Conservation (phyloP, 306 rosid species). For the Pyrus betulifolia region DNA sequence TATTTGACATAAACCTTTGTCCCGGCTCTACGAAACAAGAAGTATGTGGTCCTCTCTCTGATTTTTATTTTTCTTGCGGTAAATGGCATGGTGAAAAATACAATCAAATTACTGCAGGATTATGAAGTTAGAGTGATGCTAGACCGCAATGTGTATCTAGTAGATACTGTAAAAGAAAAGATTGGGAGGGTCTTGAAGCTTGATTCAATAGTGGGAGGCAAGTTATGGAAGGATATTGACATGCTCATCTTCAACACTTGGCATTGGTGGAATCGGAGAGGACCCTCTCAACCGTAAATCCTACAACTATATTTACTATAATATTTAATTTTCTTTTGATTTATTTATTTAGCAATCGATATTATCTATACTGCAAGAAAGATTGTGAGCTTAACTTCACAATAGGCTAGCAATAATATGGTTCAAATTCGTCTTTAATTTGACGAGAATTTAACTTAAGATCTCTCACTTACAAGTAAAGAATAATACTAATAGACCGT, state of each 20-base stretch:
- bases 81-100: background rate
- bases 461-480: too few relatives aligned
- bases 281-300: conserved; percentile 87
- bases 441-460: too few relatives aligned
- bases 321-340: background rate
- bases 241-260: conserved; percentile 89
- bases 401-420: too few relatives aligned
- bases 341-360: too few relatives aligned
- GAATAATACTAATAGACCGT: accelerated
- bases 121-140: conserved; percentile 69
- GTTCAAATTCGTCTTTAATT: too few relatives aligned
- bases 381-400: too few relatives aligned
- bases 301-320: background rate
- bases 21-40: background rate
- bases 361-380: too few relatives aligned
- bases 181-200: conserved; percentile 77
- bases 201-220: conserved; percentile 59
- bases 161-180: conserved; percentile 54
- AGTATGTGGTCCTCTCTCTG: background rate
- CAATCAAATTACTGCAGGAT: conserved; percentile 34
- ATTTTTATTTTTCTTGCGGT: background rate
- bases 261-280: conserved; percentile 98
- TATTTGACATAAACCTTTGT: background rate
- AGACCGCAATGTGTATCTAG: conserved; percentile 70
- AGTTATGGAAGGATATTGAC: conserved; percentile 54